Percentiles rank a stretch among this genome's conserved stretches.
Conservation (phyloP, 2,329 filamentous ascomycete genomes). For the Colletotrichum sp. region DNA sequence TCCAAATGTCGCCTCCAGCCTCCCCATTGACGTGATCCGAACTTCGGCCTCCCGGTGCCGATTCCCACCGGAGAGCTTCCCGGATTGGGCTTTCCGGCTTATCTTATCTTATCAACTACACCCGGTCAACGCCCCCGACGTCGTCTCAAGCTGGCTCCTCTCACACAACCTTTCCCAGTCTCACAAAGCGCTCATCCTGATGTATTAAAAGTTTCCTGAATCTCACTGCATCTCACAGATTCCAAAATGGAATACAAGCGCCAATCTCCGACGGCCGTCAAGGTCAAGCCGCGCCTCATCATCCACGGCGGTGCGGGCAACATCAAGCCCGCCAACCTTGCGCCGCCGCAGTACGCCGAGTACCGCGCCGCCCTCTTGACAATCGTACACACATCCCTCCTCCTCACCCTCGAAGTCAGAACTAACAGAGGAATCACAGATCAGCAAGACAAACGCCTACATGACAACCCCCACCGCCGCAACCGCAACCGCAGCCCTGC, state of each 20-base stretch:
- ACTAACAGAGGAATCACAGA: constrained; percentile 29
- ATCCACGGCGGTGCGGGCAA: constrained; percentile 78
- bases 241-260: constrained; percentile 45
- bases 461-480: constrained; percentile 42
- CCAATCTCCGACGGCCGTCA: constrained; percentile 21
- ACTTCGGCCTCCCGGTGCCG: constrained; percentile 8
- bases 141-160: neutral
- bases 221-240: neutral
- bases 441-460: constrained; percentile 50
- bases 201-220: neutral
- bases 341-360: constrained; percentile 59
- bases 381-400: constrained; percentile 53
- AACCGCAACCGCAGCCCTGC: constrained; percentile 26
- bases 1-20: neutral
- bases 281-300: constrained; percentile 63
- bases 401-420: no score
- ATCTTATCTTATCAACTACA: constrained; percentile 11
- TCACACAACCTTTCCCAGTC: neutral
- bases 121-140: neutral
- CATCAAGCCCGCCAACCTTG: constrained; percentile 64
- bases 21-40: constrained; percentile 17
- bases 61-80: constrained; percentile 13
- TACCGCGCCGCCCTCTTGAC: constrained; percentile 66
- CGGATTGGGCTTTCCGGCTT: neutral
- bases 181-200: neutral